These are phyloP conservation scores for Rhododendron mucronatum DNA, from an alignment of 148 eudicot species.

Conservation along the genomic window DNA sequence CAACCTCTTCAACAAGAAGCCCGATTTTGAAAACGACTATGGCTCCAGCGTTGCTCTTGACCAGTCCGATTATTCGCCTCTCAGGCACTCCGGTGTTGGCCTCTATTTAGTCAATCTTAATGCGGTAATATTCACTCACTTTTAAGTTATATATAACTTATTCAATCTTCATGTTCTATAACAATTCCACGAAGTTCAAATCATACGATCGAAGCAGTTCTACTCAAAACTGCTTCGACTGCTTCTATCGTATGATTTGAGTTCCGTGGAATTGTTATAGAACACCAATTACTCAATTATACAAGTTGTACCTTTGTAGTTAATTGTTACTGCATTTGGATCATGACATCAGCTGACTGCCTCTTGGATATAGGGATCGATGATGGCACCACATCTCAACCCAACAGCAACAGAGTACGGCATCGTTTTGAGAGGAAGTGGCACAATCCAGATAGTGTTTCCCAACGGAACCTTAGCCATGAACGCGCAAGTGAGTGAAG, in stretches of 20 bases:
- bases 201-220: no score
- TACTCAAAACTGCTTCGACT: no score
- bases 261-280: no score
- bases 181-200: no score
- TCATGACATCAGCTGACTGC: not conserved
- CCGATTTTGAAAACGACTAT: not conserved
- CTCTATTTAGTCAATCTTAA: slow-evolving; percentile 73
- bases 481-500: slow-evolving; percentile 61
- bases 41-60: slow-evolving; percentile 37
- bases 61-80: slow-evolving; percentile 50
- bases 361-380: slow-evolving; percentile 51
- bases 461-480: slow-evolving; percentile 76
- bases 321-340: no score
- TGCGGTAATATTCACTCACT: slow-evolving; percentile 42
- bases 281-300: no score
- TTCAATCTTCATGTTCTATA: no score
- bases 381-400: slow-evolving; percentile 94
- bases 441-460: slow-evolving; percentile 70
- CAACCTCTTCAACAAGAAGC: not conserved
- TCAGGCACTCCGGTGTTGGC: slow-evolving; percentile 44
- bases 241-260: no score
- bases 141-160: not conserved
- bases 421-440: slow-evolving; percentile 54
- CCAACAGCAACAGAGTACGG: slow-evolving; percentile 77
- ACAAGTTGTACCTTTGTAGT: no score